phyloP scores from a whole-genome alignment of 495 filamentous ascomycete genomes.

The Oidiodendron maius region DNA sequence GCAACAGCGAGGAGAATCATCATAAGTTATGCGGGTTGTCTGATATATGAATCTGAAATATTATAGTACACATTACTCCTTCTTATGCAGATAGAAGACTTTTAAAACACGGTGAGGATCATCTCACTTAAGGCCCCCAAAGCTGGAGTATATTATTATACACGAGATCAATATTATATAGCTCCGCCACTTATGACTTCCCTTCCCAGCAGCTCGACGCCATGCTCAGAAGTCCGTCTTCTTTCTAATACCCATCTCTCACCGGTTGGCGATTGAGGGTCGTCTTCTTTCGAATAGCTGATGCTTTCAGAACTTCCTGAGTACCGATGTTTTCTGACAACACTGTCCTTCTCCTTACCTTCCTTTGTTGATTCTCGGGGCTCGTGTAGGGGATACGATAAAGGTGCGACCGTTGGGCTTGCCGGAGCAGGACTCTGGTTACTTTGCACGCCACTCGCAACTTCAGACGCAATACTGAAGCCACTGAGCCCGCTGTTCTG shows the following conservation, averaged over 20 bases:
- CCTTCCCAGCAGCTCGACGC: slow-evolving; percentile 39
- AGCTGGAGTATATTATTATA: not conserved
- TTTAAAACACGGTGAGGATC: not conserved
- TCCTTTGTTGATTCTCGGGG: not conserved
- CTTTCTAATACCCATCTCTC: slow-evolving; percentile 54
- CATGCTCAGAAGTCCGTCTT: slow-evolving; percentile 43
- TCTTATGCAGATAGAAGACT: not conserved
- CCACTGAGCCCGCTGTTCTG: slow-evolving; percentile 18
- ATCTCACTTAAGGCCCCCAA: not conserved
- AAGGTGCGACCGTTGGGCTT: slow-evolving; percentile 15
- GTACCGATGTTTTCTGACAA: slow-evolving; percentile 34
- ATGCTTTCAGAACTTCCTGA: slow-evolving; percentile 50
- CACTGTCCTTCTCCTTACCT: slow-evolving; percentile 14
- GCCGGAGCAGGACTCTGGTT: slow-evolving; percentile 7
- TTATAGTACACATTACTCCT: not conserved
- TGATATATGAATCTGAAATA: not conserved
- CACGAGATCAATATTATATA: slow-evolving; percentile 19
- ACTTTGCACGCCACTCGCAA: slow-evolving; percentile 6
- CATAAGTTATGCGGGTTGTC: no score
- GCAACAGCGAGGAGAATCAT: no score
- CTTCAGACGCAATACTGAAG: slow-evolving; percentile 6
- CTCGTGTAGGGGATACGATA: not conserved
- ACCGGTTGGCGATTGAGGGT: slow-evolving; percentile 32
- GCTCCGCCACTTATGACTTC: slow-evolving; percentile 32
- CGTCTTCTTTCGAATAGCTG: slow-evolving; percentile 46